Evolutionary conservation across 345 rosid species (phyloP).

Genomic region (Tarenaya hassleriana): DNA sequence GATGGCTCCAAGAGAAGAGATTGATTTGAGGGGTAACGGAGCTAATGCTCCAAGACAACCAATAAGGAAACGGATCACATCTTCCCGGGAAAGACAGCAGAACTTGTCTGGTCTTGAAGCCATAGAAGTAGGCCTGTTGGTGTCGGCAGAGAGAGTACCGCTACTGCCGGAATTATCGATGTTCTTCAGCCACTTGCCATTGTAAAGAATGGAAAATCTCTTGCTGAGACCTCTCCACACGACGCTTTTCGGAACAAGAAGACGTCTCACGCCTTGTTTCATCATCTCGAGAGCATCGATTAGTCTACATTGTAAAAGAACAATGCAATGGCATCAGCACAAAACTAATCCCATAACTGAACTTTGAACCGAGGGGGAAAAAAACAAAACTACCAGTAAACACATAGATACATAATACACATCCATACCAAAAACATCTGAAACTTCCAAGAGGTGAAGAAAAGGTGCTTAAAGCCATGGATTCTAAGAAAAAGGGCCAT

Average conservation of each 20-base stretch:
- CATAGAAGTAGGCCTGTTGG: constrained; percentile 51
- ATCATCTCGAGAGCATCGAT: constrained; percentile 97
- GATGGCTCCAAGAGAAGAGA: constrained; percentile 62
- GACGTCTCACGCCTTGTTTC: constrained; percentile 93
- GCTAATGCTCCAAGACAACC: constrained; percentile 98
- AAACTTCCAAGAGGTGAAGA: not conserved
- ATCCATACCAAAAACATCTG: too few species aligned
- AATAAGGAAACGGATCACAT: constrained; percentile 78
- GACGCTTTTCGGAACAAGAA: constrained; percentile 68
- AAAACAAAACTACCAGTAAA: too few species aligned
- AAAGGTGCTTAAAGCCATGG: not conserved
- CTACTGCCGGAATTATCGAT: constrained; percentile 44
- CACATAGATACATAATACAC: too few species aligned
- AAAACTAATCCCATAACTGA: too few species aligned
- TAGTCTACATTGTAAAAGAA: constrained; percentile 41
- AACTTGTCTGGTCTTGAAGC: constrained; percentile 52
- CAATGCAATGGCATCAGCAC: constrained; percentile 17
- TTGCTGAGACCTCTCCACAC: constrained; percentile 95
- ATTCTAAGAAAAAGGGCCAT: not conserved
- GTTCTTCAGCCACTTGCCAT: constrained; percentile 90
- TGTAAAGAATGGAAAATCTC: constrained; percentile 78
- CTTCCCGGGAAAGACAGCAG: constrained; percentile 97
- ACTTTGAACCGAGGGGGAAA: too few species aligned
- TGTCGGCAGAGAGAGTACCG: constrained; percentile 36
- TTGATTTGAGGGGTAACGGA: constrained; percentile 87